These are phyloP conservation scores for Neurospora sp. DNA, from an alignment of 495 filamentous ascomycete species.

Conservation along the genomic window DNA sequence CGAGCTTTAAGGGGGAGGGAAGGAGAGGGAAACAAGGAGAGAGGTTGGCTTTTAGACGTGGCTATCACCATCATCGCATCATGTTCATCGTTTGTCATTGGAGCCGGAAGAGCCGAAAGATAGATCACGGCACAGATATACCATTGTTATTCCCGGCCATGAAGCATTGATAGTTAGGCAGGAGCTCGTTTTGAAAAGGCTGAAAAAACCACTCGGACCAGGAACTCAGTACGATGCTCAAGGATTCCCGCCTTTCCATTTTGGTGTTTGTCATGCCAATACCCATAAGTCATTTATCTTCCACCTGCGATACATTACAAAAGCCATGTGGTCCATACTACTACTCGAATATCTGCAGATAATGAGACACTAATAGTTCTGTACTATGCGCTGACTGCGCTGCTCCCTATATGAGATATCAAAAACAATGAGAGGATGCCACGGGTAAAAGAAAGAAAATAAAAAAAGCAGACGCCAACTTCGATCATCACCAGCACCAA, in stretches of 20 bases:
- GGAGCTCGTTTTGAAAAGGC: neutral
- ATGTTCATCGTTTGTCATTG: neutral
- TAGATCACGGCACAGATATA: neutral
- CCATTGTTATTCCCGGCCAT: neutral
- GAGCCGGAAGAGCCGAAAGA: neutral
- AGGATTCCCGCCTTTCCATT: neutral
- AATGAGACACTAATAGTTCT: neutral
- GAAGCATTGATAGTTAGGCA: neutral
- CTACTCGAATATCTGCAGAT: neutral
- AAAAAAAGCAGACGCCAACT: neutral
- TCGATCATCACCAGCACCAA: neutral
- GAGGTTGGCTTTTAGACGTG: neutral
- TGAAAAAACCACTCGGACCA: neutral
- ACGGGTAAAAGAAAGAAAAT: neutral
- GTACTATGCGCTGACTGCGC: neutral
- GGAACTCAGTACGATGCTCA: neutral
- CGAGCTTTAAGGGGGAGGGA: neutral
- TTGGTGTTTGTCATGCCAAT: neutral
- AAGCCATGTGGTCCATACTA: neutral
- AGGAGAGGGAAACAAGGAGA: neutral
- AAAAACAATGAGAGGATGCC: neutral
- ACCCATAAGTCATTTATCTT: neutral
- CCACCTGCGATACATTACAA: neutral
- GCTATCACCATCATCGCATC: neutral
- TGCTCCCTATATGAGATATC: neutral